Evolutionary conservation across 2,329 filamentous ascomycete species (phyloP), one percentile per base, ranked within the genome.

Genomic region (Fusarium xyrophilum): DNA sequence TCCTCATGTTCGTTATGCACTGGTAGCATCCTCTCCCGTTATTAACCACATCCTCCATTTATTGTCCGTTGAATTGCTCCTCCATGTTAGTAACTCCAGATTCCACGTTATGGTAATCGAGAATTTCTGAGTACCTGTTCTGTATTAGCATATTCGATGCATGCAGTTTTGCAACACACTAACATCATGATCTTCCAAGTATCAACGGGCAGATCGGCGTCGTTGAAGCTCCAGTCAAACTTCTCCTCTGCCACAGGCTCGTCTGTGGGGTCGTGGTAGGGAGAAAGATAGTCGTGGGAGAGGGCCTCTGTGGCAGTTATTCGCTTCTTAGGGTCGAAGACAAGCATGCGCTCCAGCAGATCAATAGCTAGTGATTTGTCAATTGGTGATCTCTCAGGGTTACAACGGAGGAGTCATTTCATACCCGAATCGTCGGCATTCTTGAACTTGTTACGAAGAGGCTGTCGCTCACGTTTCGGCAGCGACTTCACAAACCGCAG

Each of bases 181-280:
- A 85, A 97, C 96, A 99, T 99, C 96, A 98, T 99, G 78, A 99
- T 97, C 84, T 99, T 99, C 96, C 96, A 99, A n/a, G 94, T 97
- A 78, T 99, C 96, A 52, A 98, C 94, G 2, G 96, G 95, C 60
- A 99, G 84, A 77, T 99, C 96, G 48, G 95, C 96, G 75, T 99
- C 96, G 79, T 98, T 98, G 83, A 99, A 99, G 56, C 94, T 97
- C 96, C 96, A 99, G 79, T 99, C 96, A 75, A 99, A 99, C 83
- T 97, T 97, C 84, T 97, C 94, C 65, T 97, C 93, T 25, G 96
- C 93, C 19, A 93, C 90, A 3, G 96, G 96, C 84, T 99, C 96
- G 76, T 99, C 96, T 44, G 92, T 96, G 12, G 96, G 94, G 78
- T 99, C 96, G 81, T 99, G 96, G 83, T 99, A 99, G 11, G 95